Conservation (phyloP, 2,329 filamentous ascomycete genomes). For the Botryotinia globosa region DNA sequence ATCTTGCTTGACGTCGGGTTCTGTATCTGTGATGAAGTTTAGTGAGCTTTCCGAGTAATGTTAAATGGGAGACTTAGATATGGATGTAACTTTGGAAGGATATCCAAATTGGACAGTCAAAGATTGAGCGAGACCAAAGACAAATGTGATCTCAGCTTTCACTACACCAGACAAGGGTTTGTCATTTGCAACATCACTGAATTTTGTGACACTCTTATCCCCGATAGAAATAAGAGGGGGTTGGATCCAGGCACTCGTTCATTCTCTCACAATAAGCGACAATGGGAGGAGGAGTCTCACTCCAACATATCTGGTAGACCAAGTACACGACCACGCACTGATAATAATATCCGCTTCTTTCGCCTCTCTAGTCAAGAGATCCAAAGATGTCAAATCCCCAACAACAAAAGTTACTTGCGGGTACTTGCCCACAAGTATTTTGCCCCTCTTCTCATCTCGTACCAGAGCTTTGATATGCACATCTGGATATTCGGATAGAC, state of each 20-base stretch:
- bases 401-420: conserved; percentile 13
- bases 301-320: neutral
- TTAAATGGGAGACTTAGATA: neutral
- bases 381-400: conserved; percentile 18
- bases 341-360: conserved; percentile 23
- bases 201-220: neutral
- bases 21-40: conserved; percentile 3
- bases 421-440: conserved; percentile 18
- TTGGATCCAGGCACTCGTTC: too few species aligned
- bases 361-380: conserved; percentile 20
- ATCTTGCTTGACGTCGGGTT: conserved; percentile 19
- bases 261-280: neutral
- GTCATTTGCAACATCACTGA: neutral
- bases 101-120: neutral
- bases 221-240: neutral
- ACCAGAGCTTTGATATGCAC: conserved; percentile 15
- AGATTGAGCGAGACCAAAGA: neutral
- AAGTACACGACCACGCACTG: conserved; percentile 5
- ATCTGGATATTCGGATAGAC: conserved; percentile 6
- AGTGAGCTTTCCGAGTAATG: neutral
- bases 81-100: neutral
- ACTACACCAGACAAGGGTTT: neutral
- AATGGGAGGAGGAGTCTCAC: neutral
- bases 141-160: neutral
- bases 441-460: conserved; percentile 16